Conservation (phyloP, 2,329 filamentous ascomycete species). For the Dactylellina drechsleri region DNA sequence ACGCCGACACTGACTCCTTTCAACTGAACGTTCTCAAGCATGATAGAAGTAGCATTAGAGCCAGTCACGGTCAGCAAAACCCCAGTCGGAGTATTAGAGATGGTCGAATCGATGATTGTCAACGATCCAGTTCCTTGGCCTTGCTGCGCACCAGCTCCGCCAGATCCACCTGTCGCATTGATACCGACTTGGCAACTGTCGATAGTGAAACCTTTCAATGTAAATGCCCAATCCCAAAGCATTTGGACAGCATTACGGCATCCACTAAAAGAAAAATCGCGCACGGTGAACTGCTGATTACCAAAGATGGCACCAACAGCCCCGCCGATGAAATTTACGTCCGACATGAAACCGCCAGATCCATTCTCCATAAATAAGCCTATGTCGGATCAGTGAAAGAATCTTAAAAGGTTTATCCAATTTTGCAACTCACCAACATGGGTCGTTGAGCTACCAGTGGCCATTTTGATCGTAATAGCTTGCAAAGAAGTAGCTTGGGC, state of each 20-base stretch:
- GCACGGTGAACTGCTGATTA: conserved; percentile 78
- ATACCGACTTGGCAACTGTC: conserved; percentile 25
- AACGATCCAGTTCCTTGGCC: conserved; percentile 68
- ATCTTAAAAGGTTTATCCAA: conserved; percentile 60
- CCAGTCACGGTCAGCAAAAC: conserved; percentile 17
- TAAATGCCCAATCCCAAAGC: conserved; percentile 77
- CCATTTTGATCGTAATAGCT: conserved; percentile 68
- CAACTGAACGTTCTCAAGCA: conserved; percentile 70
- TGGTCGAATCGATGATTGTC: conserved; percentile 66
- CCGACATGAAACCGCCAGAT: conserved; percentile 81
- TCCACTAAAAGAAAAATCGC: conserved; percentile 81
- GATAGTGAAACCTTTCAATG: conserved; percentile 24
- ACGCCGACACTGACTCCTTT: conserved; percentile 66
- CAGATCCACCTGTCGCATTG: conserved; percentile 23
- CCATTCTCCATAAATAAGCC: conserved; percentile 73
- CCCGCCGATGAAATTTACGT: conserved; percentile 86
- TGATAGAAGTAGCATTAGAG: conserved; percentile 66
- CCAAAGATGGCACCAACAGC: conserved; percentile 65
- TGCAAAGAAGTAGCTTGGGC: conserved; percentile 70
- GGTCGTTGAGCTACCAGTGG: conserved; percentile 51
- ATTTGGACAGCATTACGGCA: conserved; percentile 84
- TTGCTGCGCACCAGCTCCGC: conserved; percentile 60
- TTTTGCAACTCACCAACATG: conserved; percentile 60
- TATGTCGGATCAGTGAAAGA: conserved; percentile 69
- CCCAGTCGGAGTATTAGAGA: conserved; percentile 7